Evolutionary conservation across 176 grass and related monocot species (phyloP).

Genomic region (Alloteropsis semialata): DNA sequence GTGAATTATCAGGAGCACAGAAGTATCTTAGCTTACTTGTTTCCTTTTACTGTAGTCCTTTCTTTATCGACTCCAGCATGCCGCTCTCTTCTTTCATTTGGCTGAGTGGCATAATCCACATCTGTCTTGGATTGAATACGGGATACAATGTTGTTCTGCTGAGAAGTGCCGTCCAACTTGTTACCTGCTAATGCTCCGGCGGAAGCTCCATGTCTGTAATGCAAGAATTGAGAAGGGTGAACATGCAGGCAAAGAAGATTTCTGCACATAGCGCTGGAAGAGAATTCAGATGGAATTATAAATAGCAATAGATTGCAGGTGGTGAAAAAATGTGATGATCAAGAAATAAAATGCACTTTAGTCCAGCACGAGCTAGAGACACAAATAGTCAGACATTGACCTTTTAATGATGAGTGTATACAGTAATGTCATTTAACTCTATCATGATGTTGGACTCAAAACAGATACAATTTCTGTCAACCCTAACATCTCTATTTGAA

Average conservation of each 20-base stretch:
- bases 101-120: conserved; percentile 33
- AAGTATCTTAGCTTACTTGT: conserved; percentile 56
- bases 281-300: neutral
- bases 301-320: neutral
- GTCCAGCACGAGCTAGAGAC: neutral
- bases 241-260: neutral
- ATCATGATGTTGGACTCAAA: neutral
- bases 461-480: neutral
- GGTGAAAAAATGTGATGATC: neutral
- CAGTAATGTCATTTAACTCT: neutral
- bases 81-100: conserved; percentile 72
- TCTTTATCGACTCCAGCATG: conserved; percentile 68
- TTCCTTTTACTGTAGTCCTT: conserved; percentile 59
- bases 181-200: conserved; percentile 44
- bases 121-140: conserved; percentile 49
- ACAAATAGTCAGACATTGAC: neutral
- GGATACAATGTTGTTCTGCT: conserved; percentile 46
- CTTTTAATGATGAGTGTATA: neutral
- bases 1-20: neutral
- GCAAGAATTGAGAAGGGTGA: conserved; percentile 14
- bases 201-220: conserved; percentile 60
- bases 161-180: conserved; percentile 59
- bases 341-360: neutral
- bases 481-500: conserved; percentile 11
- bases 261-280: neutral